Percentiles rank a stretch among this genome's conserved stretches.
These are phyloP conservation scores for Fagus crenata DNA, from an alignment of 306 rosid genomes.

Conservation along the genomic window DNA sequence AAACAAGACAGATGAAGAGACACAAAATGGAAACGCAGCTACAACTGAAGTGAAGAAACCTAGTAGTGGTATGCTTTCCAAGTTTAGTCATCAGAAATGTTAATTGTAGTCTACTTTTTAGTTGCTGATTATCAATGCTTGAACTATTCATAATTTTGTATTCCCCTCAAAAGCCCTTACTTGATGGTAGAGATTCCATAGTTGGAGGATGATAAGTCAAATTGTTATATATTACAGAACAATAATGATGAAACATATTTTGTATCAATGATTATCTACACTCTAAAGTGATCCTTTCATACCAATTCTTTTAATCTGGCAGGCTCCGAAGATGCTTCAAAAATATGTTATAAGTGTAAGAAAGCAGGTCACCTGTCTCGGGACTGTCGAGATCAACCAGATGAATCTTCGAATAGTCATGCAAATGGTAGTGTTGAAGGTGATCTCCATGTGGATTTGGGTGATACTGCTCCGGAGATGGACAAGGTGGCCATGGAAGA, in stretches of 20 bases:
- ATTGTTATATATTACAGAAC: neutral
- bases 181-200: slow-evolving; percentile 16
- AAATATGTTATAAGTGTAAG: slow-evolving; percentile 93
- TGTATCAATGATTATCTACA: slow-evolving; percentile 8
- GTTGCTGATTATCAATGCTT: neutral
- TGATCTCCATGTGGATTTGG: slow-evolving; percentile 32
- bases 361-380: slow-evolving; percentile 89
- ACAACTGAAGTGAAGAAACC: slow-evolving; percentile 45
- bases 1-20: slow-evolving; percentile 53
- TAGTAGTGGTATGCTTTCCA: slow-evolving; percentile 40
- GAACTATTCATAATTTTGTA: neutral
- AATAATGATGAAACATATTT: slow-evolving; percentile 2
- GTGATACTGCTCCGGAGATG: slow-evolving; percentile 37
- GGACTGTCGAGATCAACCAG: slow-evolving; percentile 74
- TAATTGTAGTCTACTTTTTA: slow-evolving; percentile 5
- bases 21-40: slow-evolving; percentile 39
- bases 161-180: slow-evolving; percentile 12
- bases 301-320: slow-evolving; percentile 26
- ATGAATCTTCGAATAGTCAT: slow-evolving; percentile 36
- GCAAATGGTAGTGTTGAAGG: slow-evolving; percentile 50
- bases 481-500: slow-evolving; percentile 89
- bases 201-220: neutral
- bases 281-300: neutral
- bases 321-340: slow-evolving; percentile 68
- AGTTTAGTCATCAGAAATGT: slow-evolving; percentile 2